Conservation (phyloP, 257 asterid genomes). For the Salvia splendens region DNA sequence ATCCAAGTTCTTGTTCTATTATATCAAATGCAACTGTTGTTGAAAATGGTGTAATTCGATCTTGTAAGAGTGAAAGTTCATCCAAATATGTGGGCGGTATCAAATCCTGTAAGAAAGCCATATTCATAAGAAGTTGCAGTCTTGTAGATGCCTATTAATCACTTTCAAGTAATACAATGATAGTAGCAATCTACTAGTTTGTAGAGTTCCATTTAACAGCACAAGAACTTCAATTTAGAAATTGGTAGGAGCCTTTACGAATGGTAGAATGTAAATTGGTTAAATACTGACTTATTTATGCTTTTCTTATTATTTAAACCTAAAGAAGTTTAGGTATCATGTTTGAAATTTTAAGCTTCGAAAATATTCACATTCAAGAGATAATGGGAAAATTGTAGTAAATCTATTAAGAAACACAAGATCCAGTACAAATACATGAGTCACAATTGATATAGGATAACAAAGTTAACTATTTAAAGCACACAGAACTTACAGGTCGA, state of each 20-base stretch:
- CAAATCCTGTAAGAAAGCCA: constrained; percentile 61
- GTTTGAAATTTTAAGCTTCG: constrained; percentile 2
- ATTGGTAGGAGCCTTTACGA: background rate
- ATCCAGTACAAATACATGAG: constrained; percentile 9
- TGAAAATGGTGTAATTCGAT: constrained; percentile 89
- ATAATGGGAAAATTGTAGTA: background rate
- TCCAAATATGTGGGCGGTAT: constrained; percentile 93
- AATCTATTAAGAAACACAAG: background rate
- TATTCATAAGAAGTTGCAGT: background rate
- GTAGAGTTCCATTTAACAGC: too few relatives aligned
- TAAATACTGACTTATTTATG: constrained; percentile 1
- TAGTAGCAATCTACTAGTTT: too few relatives aligned
- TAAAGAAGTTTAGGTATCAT: background rate
- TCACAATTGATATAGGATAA: constrained; percentile 14
- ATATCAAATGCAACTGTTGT: constrained; percentile 77
- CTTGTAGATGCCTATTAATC: too few relatives aligned
- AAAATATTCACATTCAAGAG: background rate
- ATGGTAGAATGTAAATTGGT: background rate
- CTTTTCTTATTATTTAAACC: constrained; percentile 1
- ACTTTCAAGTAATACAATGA: too few relatives aligned
- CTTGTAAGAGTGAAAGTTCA: constrained; percentile 91
- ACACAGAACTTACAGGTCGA: constrained; percentile 72
- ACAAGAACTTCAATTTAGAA: constrained; percentile 15
- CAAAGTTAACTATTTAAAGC: constrained; percentile 2
- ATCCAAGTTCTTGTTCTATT: constrained; percentile 82